phyloP scores from a whole-genome alignment of 805 yeast genomes.

The Yarrowia osloensis region DNA sequence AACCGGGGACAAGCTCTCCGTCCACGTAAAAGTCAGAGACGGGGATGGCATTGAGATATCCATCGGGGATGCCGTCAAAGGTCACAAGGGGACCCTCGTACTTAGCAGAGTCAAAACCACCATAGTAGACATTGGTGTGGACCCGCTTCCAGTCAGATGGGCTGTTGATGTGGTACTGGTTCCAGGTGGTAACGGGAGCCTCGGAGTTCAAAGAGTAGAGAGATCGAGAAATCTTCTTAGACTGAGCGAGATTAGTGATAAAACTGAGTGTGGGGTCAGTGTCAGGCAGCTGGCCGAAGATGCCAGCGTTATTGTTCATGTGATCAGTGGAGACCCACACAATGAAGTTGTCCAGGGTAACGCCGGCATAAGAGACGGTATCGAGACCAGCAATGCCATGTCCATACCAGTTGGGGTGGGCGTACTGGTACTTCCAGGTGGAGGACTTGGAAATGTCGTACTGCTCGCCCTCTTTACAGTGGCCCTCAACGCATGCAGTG shows the following conservation, averaged over 20 bases:
- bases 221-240: too few relatives aligned
- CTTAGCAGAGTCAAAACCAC: not conserved
- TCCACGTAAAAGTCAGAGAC: not conserved
- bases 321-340: not conserved
- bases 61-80: not conserved
- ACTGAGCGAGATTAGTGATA: not conserved
- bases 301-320: not conserved
- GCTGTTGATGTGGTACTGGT: too few relatives aligned
- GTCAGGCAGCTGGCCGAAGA: not conserved
- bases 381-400: not conserved
- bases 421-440: not conserved
- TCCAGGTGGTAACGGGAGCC: too few relatives aligned
- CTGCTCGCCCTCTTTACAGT: too few relatives aligned
- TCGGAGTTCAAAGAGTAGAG: too few relatives aligned
- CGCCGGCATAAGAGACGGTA: not conserved
- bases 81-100: not conserved
- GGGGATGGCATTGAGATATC: not conserved
- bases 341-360: not conserved
- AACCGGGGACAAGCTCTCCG: not conserved
- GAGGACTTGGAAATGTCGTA: not conserved
- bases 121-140: not conserved
- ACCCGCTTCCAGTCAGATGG: too few relatives aligned
- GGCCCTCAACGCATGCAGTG: not conserved
- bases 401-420: not conserved
- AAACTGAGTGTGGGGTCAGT: not conserved